phyloP scores from a whole-genome alignment of 768 basidiomycete species.

The Russula olivacea region DNA sequence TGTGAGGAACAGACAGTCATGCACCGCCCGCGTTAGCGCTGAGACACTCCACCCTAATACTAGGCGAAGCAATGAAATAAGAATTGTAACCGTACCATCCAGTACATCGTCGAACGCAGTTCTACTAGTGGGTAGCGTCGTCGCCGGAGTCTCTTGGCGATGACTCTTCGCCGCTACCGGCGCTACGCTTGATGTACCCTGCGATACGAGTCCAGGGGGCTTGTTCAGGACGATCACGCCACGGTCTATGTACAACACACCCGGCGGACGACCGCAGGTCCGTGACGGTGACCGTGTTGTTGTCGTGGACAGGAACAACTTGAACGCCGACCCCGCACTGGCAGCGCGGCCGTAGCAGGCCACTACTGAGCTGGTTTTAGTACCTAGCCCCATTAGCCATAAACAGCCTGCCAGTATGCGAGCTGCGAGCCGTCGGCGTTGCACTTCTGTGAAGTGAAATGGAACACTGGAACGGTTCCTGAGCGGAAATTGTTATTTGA shows the following conservation, averaged over 20 bases:
- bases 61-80: not conserved
- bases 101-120: constrained; percentile 5
- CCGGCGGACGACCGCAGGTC: not conserved
- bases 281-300: not conserved
- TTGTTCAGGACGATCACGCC: constrained; percentile 25
- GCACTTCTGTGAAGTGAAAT: too few relatives aligned
- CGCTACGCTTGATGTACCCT: constrained; percentile 1
- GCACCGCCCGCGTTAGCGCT: too few relatives aligned
- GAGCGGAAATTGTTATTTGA: constrained; percentile 3
- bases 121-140: not conserved
- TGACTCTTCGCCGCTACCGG: not conserved
- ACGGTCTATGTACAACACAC: constrained; percentile 21
- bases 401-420: too few relatives aligned
- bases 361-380: not conserved
- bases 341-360: not conserved
- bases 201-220: constrained; percentile 23
- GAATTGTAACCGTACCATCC: not conserved
- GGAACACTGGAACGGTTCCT: too few relatives aligned
- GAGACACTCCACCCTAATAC: not conserved
- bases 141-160: not conserved
- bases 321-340: not conserved
- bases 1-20: not conserved
- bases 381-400: not conserved
- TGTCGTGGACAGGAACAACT: not conserved
- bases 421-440: too few relatives aligned